Percentiles rank a stretch among this genome's conserved stretches.
Conservation (phyloP, 768 basidiomycete species). For the Phylloporus arenicola region DNA sequence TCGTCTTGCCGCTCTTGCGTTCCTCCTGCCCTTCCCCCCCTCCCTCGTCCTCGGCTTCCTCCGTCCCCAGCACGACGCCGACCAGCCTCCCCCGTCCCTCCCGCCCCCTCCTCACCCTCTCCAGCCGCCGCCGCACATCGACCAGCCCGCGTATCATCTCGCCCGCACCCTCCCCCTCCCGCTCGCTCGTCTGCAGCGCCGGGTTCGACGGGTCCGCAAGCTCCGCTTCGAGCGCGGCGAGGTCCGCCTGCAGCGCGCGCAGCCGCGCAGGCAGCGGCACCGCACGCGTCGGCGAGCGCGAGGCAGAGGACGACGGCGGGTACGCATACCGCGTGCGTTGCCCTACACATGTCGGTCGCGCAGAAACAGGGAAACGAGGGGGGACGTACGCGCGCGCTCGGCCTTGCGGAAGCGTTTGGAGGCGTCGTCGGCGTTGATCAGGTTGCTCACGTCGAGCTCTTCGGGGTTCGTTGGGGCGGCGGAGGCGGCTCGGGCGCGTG, state of each 20-base stretch:
- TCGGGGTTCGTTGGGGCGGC: slow-evolving; percentile 43
- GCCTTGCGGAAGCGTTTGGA: slow-evolving; percentile 66
- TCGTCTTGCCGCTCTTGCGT: slow-evolving; percentile 5
- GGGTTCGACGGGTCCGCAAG: slow-evolving; percentile 79
- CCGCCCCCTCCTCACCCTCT: slow-evolving; percentile 58
- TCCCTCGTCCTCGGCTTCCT: background rate
- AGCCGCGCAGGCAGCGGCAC: slow-evolving; percentile 55
- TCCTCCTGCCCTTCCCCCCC: background rate
- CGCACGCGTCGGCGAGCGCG: slow-evolving; percentile 30
- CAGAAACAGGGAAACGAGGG: background rate
- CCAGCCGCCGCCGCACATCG: slow-evolving; percentile 64
- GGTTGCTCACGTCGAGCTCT: slow-evolving; percentile 62
- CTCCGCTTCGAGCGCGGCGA: slow-evolving; percentile 74
- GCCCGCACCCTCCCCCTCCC: slow-evolving; percentile 48
- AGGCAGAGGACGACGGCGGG: slow-evolving; percentile 50
- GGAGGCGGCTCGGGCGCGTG: slow-evolving; percentile 23
- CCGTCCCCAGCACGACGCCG: slow-evolving; percentile 44
- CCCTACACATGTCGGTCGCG: slow-evolving; percentile 7
- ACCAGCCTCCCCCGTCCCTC: slow-evolving; percentile 65
- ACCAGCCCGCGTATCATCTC: slow-evolving; percentile 74
- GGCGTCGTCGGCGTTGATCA: slow-evolving; percentile 65
- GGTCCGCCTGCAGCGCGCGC: slow-evolving; percentile 66
- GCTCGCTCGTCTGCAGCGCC: slow-evolving; percentile 52
- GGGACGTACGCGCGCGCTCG: slow-evolving; percentile 51
- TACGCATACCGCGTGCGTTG: slow-evolving; percentile 60